phyloP scores from a whole-genome alignment of 805 yeast species.

The Hagleromyces aurorensis region DNA sequence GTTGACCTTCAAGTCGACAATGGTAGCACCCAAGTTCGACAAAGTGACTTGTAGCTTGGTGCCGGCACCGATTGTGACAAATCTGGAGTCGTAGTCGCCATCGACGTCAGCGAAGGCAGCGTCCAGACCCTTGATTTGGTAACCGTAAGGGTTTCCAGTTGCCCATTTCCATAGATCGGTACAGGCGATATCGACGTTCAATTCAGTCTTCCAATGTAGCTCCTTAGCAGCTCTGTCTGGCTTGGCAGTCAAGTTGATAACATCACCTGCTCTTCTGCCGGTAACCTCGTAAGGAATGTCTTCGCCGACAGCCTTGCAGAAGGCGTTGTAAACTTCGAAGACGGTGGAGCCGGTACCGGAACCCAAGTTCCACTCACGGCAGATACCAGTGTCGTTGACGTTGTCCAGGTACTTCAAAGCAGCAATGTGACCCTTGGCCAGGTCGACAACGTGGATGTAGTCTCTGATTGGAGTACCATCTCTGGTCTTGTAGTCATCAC shows the following conservation, averaged over 20 bases:
- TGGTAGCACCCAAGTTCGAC: conserved; percentile 45
- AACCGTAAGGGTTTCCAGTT: conserved; percentile 58
- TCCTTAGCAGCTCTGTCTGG: conserved; percentile 60
- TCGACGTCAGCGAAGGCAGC: conserved; percentile 13
- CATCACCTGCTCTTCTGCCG: conserved; percentile 70
- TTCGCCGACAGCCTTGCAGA: conserved; percentile 55
- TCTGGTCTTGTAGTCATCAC: conserved; percentile 59
- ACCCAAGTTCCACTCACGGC: conserved; percentile 77
- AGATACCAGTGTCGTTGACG: conserved; percentile 38
- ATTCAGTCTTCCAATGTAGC: conserved; percentile 54
- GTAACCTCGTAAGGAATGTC: conserved; percentile 57
- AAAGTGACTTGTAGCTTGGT: conserved; percentile 34
- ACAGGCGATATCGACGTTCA: conserved; percentile 56
- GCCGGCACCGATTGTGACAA: conserved; percentile 27
- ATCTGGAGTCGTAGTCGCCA: conserved; percentile 23
- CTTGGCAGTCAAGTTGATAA: conserved; percentile 63
- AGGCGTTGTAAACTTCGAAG: conserved; percentile 58
- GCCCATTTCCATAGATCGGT: conserved; percentile 76
- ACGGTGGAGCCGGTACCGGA: conserved; percentile 78
- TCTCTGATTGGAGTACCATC: conserved; percentile 82
- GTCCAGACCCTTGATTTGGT: conserved; percentile 26
- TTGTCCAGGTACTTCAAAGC: conserved; percentile 49
- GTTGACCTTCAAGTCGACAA: conserved; percentile 36
- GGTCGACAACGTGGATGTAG: conserved; percentile 73
- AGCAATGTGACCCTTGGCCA: conserved; percentile 69